These are phyloP conservation scores for Phytophthora citrophthora DNA, from an alignment of 352 stramenopile genomes.

Conservation along the genomic window DNA sequence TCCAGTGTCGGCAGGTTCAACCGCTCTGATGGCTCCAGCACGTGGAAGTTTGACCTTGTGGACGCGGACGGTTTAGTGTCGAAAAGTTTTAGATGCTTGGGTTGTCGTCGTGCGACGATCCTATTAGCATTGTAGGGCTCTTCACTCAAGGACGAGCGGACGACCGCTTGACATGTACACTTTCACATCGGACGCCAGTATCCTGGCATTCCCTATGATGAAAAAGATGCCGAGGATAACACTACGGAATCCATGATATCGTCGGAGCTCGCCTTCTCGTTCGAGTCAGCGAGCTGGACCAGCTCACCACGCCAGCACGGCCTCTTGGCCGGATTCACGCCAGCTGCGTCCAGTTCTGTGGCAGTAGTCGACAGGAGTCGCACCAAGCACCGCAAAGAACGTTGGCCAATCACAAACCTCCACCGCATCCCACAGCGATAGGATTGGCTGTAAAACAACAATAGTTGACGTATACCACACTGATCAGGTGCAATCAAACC, in stretches of 20 bases:
- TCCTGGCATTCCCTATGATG: slow-evolving; percentile 8
- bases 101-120: too few relatives aligned
- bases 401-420: slow-evolving; percentile 11
- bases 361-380: slow-evolving; percentile 18
- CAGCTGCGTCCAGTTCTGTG: slow-evolving; percentile 26
- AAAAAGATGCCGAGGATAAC: background rate
- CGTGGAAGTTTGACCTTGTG: slow-evolving; percentile 24
- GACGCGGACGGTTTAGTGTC: background rate
- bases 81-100: too few relatives aligned
- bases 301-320: slow-evolving; percentile 22
- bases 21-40: slow-evolving; percentile 7
- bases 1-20: slow-evolving; percentile 25
- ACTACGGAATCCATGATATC: background rate
- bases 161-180: slow-evolving; percentile 4
- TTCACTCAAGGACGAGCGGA: slow-evolving; percentile 3
- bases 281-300: slow-evolving; percentile 13
- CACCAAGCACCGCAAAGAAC: slow-evolving; percentile 1
- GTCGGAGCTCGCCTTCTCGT: slow-evolving; percentile 4
- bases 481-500: background rate
- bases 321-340: slow-evolving; percentile 28
- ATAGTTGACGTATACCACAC: background rate
- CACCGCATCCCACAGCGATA: slow-evolving; percentile 6
- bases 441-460: slow-evolving; percentile 12
- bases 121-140: background rate
- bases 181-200: slow-evolving; percentile 24